These are phyloP conservation scores for Leccinum obscurum DNA, from an alignment of 768 basidiomycete genomes.

Conservation along the genomic window DNA sequence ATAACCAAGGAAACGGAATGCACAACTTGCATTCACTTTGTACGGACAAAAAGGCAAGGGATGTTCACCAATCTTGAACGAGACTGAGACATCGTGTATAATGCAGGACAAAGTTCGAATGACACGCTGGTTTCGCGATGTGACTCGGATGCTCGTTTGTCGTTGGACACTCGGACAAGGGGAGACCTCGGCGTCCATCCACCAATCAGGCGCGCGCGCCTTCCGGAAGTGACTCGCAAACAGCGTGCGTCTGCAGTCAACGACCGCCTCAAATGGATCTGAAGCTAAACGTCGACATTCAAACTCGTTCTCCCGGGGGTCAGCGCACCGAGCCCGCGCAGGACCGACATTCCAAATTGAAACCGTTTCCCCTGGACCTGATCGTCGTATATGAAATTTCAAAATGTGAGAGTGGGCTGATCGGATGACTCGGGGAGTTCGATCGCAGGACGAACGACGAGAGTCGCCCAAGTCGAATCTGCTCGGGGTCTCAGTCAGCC, in stretches of 20 bases:
- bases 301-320: not conserved
- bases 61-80: not conserved
- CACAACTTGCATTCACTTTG: not conserved
- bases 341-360: not conserved
- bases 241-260: not conserved
- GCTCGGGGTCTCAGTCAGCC: not conserved
- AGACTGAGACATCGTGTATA: not conserved
- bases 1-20: not conserved
- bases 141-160: not conserved
- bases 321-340: not conserved
- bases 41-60: not conserved
- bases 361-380: not conserved
- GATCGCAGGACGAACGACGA: not conserved
- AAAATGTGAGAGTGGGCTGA: not conserved
- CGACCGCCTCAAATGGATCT: not conserved
- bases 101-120: not conserved
- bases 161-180: not conserved
- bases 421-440: not conserved
- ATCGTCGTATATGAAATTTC: not conserved
- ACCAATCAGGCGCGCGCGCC: not conserved
- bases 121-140: not conserved
- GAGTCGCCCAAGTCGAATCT: not conserved
- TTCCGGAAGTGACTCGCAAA: not conserved
- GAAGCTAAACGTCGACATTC: not conserved
- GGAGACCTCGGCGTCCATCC: not conserved